A percentile compares a stretch with the other conserved stretches of the same genome.
These are phyloP conservation scores for Yarrowia hollandica DNA, from an alignment of 805 yeast species.

Conservation along the genomic window DNA sequence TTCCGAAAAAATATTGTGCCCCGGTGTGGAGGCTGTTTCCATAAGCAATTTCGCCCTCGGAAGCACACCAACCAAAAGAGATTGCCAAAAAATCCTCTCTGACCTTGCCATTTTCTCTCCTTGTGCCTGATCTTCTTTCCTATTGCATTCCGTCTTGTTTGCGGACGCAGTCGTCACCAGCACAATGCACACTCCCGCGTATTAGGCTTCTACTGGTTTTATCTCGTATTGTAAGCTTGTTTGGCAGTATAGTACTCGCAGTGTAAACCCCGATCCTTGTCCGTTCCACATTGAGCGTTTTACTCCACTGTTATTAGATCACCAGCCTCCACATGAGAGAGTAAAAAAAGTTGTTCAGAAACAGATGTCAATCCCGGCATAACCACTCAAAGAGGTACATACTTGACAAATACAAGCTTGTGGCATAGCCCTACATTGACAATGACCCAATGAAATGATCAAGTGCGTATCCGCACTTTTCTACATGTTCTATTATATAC, in stretches of 20 bases:
- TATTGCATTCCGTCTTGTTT: constrained; percentile 4
- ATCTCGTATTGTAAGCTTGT: constrained; percentile 19
- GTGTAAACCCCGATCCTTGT: background rate
- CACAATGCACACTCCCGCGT: constrained; percentile 12
- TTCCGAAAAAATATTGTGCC: background rate
- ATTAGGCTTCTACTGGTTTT: background rate
- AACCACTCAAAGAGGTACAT: background rate
- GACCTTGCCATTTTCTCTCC: background rate
- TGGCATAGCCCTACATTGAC: too few relatives aligned
- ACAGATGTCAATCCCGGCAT: constrained; percentile 6
- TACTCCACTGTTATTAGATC: background rate
- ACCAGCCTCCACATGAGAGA: background rate
- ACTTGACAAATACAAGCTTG: too few relatives aligned
- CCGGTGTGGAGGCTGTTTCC: too few relatives aligned
- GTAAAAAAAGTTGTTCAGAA: background rate
- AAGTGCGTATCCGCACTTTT: too few relatives aligned
- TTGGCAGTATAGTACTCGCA: too few relatives aligned
- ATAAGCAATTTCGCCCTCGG: background rate
- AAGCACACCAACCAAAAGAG: background rate
- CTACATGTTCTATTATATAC: too few relatives aligned
- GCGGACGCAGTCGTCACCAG: constrained; percentile 17
- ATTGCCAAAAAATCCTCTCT: background rate
- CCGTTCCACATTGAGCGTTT: background rate
- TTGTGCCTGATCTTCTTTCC: constrained; percentile 14
- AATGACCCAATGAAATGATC: too few relatives aligned